phyloP scores from a whole-genome alignment of 2,329 filamentous ascomycete species.

The Teratosphaeriaceae sp. region DNA sequence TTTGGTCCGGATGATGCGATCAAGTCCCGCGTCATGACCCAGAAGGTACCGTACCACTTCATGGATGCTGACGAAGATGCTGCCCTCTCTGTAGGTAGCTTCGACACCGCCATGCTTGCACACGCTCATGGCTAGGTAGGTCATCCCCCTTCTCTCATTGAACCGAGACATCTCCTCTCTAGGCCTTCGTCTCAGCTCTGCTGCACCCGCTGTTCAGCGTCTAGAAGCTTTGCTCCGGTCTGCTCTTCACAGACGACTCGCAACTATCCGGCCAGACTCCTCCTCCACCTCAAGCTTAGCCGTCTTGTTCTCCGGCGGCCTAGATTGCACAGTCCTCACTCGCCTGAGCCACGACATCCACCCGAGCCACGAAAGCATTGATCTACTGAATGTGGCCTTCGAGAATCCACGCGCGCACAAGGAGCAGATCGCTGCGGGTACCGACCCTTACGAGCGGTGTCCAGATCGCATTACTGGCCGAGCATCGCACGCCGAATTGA shows the following conservation, averaged over 20 bases:
- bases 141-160: slow-evolving; percentile 24
- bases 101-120: slow-evolving; percentile 8
- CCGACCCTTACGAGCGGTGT: slow-evolving; percentile 65
- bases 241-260: slow-evolving; percentile 36
- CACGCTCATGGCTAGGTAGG: slow-evolving; percentile 29
- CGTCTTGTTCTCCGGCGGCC: slow-evolving; percentile 85
- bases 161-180: slow-evolving; percentile 16
- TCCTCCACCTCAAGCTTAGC: slow-evolving; percentile 54
- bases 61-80: background rate
- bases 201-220: slow-evolving; percentile 17
- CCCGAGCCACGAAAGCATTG: slow-evolving; percentile 61
- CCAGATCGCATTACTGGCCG: slow-evolving; percentile 86
- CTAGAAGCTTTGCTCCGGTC: slow-evolving; percentile 19
- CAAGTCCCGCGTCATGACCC: background rate
- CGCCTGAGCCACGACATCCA: slow-evolving; percentile 72
- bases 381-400: slow-evolving; percentile 93
- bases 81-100: slow-evolving; percentile 18
- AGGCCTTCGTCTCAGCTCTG: slow-evolving; percentile 9
- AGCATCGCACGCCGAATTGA: slow-evolving; percentile 69
- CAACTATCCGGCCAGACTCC: slow-evolving; percentile 46
- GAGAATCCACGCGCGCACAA: slow-evolving; percentile 71
- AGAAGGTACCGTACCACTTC: slow-evolving; percentile 15
- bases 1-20: background rate
- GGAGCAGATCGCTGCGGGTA: slow-evolving; percentile 8
- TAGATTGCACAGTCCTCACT: slow-evolving; percentile 87